phyloP scores from a whole-genome alignment of 495 filamentous ascomycete genomes.

The Daldinia grandis region DNA sequence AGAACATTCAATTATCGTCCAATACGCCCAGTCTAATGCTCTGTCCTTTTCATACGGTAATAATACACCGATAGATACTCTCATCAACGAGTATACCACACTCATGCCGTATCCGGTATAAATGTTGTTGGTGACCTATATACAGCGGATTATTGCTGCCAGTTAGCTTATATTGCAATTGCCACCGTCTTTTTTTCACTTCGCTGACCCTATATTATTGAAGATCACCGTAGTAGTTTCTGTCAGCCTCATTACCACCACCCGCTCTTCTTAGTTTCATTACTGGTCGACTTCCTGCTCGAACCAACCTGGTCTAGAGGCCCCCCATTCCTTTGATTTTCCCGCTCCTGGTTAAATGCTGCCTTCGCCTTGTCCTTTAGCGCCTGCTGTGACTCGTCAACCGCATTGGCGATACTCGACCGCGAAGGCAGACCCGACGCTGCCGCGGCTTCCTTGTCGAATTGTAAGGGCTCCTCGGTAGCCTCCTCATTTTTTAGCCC shows the following conservation, averaged over 20 bases:
- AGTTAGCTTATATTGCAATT: background rate
- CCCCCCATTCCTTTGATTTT: constrained; percentile 59
- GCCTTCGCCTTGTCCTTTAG: constrained; percentile 50
- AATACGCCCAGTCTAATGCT: constrained; percentile 24
- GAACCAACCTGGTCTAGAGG: constrained; percentile 57
- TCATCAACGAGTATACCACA: constrained; percentile 10
- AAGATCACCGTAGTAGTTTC: background rate
- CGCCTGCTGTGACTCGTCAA: constrained; percentile 16
- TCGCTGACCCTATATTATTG: background rate
- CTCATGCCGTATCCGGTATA: background rate
- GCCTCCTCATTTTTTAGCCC: constrained; percentile 69
- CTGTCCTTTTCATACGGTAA: constrained; percentile 24
- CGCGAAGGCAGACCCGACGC: constrained; percentile 3
- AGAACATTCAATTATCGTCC: constrained; percentile 11
- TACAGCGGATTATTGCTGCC: background rate
- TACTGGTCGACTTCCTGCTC: constrained; percentile 15
- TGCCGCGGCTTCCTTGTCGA: constrained; percentile 30
- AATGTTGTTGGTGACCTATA: constrained; percentile 2
- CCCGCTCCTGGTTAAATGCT: constrained; percentile 60
- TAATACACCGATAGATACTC: constrained; percentile 29
- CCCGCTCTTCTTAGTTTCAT: constrained; percentile 39
- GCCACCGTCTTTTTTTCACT: background rate
- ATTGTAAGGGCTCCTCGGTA: constrained; percentile 44
- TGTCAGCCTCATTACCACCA: constrained; percentile 39
- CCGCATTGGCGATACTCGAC: constrained; percentile 27